Evolutionary conservation across 2,329 filamentous ascomycete species (phyloP).

Genomic region (Sarocladium brachiariae): DNA sequence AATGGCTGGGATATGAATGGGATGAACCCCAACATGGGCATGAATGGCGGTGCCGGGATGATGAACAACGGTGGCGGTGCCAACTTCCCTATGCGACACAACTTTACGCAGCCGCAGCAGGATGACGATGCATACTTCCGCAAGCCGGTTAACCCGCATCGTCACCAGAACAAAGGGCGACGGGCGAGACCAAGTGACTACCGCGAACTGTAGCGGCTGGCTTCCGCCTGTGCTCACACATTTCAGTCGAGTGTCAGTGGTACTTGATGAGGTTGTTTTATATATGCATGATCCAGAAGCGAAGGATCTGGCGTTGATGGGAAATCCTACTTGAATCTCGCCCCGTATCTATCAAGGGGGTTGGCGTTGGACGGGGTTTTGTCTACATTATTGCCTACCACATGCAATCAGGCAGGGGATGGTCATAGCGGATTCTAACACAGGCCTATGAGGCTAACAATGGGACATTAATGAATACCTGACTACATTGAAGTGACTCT

Average conservation of each 20-base stretch:
- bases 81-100: conserved; percentile 29
- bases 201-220: conserved; percentile 60
- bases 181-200: conserved; percentile 85
- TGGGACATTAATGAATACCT: no score
- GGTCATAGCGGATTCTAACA: no score
- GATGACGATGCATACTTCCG: conserved; percentile 92
- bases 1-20: conserved; percentile 32
- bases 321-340: not conserved
- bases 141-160: conserved; percentile 90
- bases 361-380: not conserved
- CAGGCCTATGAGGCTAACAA: no score
- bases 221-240: not conserved
- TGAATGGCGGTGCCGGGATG: conserved; percentile 16
- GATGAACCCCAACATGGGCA: conserved; percentile 26
- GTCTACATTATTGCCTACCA: not conserved
- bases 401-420: no score
- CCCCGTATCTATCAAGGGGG: no score
- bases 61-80: conserved; percentile 24
- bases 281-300: not conserved
- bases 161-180: conserved; percentile 75
- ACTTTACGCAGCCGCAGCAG: conserved; percentile 48
- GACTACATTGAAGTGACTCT: not conserved
- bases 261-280: not conserved
- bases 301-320: not conserved
- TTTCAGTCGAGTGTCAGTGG: not conserved